A percentile compares a stretch with the other conserved stretches of the same genome.
These are phyloP conservation scores for Penicillium sp. DNA, from an alignment of 2,329 filamentous ascomycete genomes.

Conservation along the genomic window DNA sequence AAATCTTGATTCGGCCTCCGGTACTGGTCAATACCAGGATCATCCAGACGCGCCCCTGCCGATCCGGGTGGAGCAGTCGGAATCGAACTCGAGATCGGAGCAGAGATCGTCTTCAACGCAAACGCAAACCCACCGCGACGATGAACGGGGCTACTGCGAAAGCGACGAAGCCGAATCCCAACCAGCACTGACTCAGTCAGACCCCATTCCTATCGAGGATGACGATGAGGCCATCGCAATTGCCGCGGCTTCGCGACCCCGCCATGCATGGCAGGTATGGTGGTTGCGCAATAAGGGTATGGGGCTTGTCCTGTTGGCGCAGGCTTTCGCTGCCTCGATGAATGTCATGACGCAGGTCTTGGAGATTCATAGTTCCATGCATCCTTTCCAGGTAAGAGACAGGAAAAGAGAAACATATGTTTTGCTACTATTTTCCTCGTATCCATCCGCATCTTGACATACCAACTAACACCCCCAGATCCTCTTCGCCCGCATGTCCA, in stretches of 20 bases:
- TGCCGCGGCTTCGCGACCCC: conserved; percentile 12
- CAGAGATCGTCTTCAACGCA: background rate
- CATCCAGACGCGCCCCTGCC: conserved; percentile 18
- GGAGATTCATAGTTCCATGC: conserved; percentile 61
- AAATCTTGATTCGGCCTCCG: background rate
- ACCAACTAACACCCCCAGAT: conserved; percentile 41
- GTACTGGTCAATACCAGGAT: conserved; percentile 2
- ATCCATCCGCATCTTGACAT: background rate
- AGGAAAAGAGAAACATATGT: background rate
- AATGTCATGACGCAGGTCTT: conserved; percentile 70
- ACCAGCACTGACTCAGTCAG: conserved; percentile 11
- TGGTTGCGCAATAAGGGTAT: conserved; percentile 65
- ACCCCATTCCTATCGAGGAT: conserved; percentile 14
- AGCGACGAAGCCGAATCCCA: background rate
- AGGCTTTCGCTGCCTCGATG: conserved; percentile 78
- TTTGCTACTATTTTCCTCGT: background rate
- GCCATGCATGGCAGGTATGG: conserved; percentile 23
- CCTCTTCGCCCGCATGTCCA: conserved; percentile 67
- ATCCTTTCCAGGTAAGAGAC: conserved; percentile 61
- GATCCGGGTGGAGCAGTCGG: background rate
- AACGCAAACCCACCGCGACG: background rate
- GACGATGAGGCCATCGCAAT: background rate
- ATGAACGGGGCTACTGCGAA: conserved; percentile 2
- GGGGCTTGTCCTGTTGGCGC: conserved; percentile 62
- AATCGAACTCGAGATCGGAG: background rate